Base-by-base conservation (phyloP, 208 protist genomes). In the Trypanosoma avium region DNA sequence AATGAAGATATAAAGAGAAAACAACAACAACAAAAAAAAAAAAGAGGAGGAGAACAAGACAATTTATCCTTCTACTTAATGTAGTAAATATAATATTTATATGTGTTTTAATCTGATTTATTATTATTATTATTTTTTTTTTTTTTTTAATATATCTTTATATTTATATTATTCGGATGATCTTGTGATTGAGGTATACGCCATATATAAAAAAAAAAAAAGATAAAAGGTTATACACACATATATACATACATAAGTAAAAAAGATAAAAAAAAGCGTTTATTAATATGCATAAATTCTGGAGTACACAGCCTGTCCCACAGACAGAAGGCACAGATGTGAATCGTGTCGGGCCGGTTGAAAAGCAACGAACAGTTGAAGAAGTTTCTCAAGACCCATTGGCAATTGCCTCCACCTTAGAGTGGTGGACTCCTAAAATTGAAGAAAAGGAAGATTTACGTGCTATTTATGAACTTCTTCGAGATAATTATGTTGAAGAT, bases 401-500 rank as follows among this genome's bases (percentile, higher is more conserved):
- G 50, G 63, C 80, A 3, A 74, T 99, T 29, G 93, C 97, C 15
- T 81, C 64, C 19, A 86, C 77, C 0, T 98, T 98, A 70, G 96
- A 99, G 78, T 99, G 98, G 98, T 88, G 79, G 73, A 82, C 90
- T 10, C 75, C 94, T 0, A 75, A 99, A 74, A 56, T 99, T 8
- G 66, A 88, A 30, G 79, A 92, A 22, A 40, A 70, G 0, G 81
- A 89, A n/a, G 84, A 97, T 52, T 38, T 97, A 50, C 45, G 62
- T 45, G 63, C 53, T 5, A 52, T 99, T 2, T 99, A 99, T 77
- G 81, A 88, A 38, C 87, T 99, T 6, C 88, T 99, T 12, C 88
- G 90, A 9, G 89, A 98, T 45, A 99, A 99, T 72, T 99, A 99
- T 75, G 98, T 99, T 6, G 98, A 99, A 75, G 98, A 99, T 68